Base-by-base conservation (phyloP, 2,329 filamentous ascomycete species). In the Trichoderma atrobrunneum region DNA sequence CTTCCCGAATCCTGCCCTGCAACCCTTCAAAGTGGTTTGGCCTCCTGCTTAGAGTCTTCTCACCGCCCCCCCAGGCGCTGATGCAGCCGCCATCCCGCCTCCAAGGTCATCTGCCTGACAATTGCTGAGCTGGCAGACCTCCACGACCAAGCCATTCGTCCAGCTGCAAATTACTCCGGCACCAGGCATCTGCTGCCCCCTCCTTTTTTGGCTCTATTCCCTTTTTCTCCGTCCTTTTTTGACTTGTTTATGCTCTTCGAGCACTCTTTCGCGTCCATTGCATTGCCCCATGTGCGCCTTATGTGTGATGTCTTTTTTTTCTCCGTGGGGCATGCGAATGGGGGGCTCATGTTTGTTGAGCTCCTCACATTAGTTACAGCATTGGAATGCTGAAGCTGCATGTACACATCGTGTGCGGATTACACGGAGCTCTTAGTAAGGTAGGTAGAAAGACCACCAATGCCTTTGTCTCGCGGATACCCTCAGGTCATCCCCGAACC, bases 91-190 rank as follows among this genome's bases (percentile, higher is more conserved):
- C 54, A 65, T 65, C 61, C 61, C 69, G 61, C 69, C 59, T 73
- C 43, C 56, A 30, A 71, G 80, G 80, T 82, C 80, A 82, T 81
- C 80, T 81, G 80, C 79, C 75, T 73, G 73, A 63, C 72, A 74
- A 76, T 74, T 80, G 80, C 78, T 81, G 80, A 81, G 80, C 72
- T 81, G 80, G 79, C 79, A 79, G 73, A 68, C 75, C 74, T 76
- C 73, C 72, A 72, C 69, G 70, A 64, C 68, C 72, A n/a, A 69
- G 34, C 70, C 62, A 66, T 66, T 54, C 56, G 70, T 43, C 43
- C 74, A 63, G 66, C 71, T 59, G 66, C 28, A 62, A 70, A 70
- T 62, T 61, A 62, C 66, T 70, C 66, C 66, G 66, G 34, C 28
- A 59, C 54, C 65, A 60, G 48, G 65, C 54, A 69, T 61, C 48